Percentiles rank a stretch among this genome's conserved stretches.
Evolutionary conservation across 2,329 filamentous ascomycete species (phyloP).

Genomic region (Talaromyces islandicus): DNA sequence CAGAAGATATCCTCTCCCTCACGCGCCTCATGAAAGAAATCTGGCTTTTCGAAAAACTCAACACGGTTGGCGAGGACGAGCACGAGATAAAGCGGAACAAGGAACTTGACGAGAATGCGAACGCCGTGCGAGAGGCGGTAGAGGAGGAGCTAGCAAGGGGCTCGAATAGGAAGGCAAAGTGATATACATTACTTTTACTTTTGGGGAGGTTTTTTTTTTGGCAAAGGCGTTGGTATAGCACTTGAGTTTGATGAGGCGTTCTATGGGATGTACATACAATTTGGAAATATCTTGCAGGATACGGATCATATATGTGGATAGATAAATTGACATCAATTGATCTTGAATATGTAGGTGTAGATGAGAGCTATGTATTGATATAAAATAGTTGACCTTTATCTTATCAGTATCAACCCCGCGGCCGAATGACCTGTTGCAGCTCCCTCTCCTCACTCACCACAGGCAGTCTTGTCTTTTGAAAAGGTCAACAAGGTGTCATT

Average conservation of each 20-base stretch:
- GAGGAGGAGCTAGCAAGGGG: constrained; percentile 19
- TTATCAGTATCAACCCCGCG: neutral
- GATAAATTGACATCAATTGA: neutral
- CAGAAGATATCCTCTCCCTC: constrained; percentile 56
- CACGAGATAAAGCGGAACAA: constrained; percentile 34
- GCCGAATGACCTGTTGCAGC: neutral
- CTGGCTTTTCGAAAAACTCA: constrained; percentile 61
- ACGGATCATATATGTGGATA: neutral
- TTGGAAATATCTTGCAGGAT: neutral
- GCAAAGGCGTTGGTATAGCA: neutral
- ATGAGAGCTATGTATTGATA: too few species aligned
- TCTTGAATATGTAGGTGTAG: too few species aligned
- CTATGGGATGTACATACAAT: neutral
- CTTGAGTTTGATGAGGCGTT: neutral
- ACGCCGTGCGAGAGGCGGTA: constrained; percentile 41
- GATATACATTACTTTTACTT: neutral
- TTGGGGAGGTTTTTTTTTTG: too few species aligned
- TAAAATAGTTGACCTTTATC: neutral
- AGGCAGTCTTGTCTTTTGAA: neutral
- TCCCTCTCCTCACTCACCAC: neutral
- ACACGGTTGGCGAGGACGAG: constrained; percentile 47
- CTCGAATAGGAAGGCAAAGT: neutral
- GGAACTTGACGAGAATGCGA: constrained; percentile 43
- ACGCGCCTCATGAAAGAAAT: constrained; percentile 60
- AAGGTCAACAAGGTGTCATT: neutral